Base-by-base conservation (phyloP, 345 rosid genomes). In the Moringa oleifera region DNA sequence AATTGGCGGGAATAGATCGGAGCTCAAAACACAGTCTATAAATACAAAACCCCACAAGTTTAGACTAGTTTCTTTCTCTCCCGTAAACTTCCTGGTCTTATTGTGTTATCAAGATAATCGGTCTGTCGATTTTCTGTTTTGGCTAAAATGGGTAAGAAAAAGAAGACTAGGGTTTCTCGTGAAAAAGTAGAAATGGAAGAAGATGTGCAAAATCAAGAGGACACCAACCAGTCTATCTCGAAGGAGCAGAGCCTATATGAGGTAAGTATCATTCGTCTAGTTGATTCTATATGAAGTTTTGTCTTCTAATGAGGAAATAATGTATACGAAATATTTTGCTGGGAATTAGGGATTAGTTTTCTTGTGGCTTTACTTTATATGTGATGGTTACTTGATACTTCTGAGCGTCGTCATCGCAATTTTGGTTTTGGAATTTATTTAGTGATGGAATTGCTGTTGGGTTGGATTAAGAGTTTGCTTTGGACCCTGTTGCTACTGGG, bases 81-180 rank as follows among this genome's bases (percentile, higher is more conserved):
- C 47, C 17, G 12, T 41, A 41, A 41, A 41, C 47, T 15, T 11
- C 12, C 47, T 41, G 9, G 47, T 41, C 17, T 41, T 15, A 4
- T 5, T 41, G 6, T 41, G 9, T 41, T 1, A 11, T 7, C 6
- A 41, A 41, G 9, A 41, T 1, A 1, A 7, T 9, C 12, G 6
- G 13, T 41, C 1, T n/a, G 12, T 41, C 1, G 37, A 33, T 41
- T 41, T 41, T 15, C 47, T 41, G 12, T 25, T 23, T 19, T 22
- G 60, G 28, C 13, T 0, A 57, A 62, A 64, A 89, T 89, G 93
- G 89, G 89, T 41, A 81, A 77, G 75, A 73, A 63, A 54, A 84
- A 72, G 71, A 81, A 78, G 69, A 36, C 83, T 67, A 80, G 86
- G 74, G 89, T 73, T 84, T 70, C 83, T 4, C 68, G 52, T 22